Percentiles rank a stretch among this genome's conserved stretches.
Conservation (phyloP, 306 rosid species). For the Prunus padus region DNA sequence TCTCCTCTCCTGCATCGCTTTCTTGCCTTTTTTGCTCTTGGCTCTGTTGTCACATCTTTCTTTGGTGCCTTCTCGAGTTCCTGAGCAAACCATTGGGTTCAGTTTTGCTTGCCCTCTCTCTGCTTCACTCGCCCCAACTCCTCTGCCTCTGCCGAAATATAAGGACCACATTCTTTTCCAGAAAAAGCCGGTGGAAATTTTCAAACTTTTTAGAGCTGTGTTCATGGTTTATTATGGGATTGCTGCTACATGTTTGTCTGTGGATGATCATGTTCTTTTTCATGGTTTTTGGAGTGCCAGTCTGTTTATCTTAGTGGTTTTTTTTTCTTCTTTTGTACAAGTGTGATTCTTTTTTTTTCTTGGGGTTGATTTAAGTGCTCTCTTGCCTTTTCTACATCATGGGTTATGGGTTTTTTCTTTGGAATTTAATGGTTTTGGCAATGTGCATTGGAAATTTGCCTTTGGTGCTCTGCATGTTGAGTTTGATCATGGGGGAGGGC, state of each 20-base stretch:
- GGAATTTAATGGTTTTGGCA: conserved; percentile 9
- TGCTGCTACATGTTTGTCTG: conserved; percentile 1
- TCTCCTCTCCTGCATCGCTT: not conserved
- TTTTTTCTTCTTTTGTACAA: too few relatives aligned
- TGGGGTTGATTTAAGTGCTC: not conserved
- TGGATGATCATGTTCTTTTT: conserved; percentile 15
- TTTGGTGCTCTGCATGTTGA: conserved; percentile 40
- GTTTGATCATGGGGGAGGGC: conserved; percentile 36
- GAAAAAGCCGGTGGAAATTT: not conserved
- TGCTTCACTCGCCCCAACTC: not conserved
- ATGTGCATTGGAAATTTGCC: conserved; percentile 26
- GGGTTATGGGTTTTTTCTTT: conserved; percentile 8
- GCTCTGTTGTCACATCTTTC: not conserved
- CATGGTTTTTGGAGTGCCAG: not conserved
- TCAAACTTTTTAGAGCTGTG: not conserved
- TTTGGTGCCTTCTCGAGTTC: not conserved
- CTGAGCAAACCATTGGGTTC: not conserved
- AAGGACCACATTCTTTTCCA: not conserved
- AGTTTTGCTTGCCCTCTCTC: not conserved
- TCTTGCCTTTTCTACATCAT: not conserved
- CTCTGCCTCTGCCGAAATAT: not conserved
- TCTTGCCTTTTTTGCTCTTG: not conserved
- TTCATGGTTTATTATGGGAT: not conserved
- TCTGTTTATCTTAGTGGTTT: not conserved
- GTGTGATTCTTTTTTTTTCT: not conserved